Conservation (phyloP, 2,329 filamentous ascomycete genomes). For the Aspergillus hiratsukae region DNA sequence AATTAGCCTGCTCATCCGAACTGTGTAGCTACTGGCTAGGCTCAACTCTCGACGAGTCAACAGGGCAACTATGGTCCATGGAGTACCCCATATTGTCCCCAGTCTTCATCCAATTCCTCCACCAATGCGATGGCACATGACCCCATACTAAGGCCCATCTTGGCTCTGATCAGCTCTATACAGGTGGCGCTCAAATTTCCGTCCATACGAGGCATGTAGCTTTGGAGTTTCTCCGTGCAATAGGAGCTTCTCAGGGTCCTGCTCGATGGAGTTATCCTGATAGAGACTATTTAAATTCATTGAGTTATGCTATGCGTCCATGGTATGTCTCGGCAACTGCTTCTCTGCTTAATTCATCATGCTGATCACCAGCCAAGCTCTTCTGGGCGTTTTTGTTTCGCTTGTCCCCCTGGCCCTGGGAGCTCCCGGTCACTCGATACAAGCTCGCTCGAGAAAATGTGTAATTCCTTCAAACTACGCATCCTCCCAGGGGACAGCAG, state of each 20-base stretch:
- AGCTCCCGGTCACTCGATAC: neutral
- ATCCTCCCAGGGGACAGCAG: constrained; percentile 33
- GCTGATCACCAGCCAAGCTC: constrained; percentile 1
- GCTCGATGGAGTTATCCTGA: neutral
- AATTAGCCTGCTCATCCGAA: neutral
- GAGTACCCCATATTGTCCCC: neutral
- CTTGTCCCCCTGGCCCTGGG: neutral
- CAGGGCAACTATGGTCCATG: neutral
- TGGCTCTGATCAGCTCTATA: neutral
- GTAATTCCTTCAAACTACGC: constrained; percentile 16
- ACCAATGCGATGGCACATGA: constrained; percentile 5
- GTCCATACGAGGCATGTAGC: neutral
- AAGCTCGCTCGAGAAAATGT: constrained; percentile 11
- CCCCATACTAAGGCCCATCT: neutral
- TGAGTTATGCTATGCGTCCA: neutral
- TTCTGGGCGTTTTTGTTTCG: constrained; percentile 1
- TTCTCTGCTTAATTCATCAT: constrained; percentile 10
- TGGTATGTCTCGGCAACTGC: neutral
- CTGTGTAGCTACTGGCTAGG: too few species aligned
- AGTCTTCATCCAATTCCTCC: constrained; percentile 3
- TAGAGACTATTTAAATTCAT: neutral
- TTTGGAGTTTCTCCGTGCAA: neutral
- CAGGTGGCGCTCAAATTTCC: neutral
- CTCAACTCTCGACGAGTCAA: too few species aligned
- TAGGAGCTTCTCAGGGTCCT: neutral